Conservation (phyloP, 176 grass and related monocot species). For the Oryza longistaminata region DNA sequence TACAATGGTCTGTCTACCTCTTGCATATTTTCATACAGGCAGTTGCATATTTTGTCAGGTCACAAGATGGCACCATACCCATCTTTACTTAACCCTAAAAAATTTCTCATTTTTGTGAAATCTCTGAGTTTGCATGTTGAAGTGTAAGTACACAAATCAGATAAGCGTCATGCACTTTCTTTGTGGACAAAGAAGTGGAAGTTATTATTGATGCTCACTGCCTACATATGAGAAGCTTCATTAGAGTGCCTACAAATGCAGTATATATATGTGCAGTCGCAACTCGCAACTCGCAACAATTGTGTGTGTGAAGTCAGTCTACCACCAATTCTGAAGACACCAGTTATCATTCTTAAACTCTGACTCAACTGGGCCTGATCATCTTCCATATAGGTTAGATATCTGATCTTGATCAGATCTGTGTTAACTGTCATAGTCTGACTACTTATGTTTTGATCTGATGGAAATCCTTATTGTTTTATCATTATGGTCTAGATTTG, state of each 20-base stretch:
- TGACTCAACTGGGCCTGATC: neutral
- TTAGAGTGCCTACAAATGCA: neutral
- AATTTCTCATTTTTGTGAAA: neutral
- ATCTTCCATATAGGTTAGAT: conserved; percentile 7
- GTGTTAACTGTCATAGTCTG: neutral
- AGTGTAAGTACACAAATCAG: neutral
- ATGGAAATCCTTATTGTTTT: conserved; percentile 1
- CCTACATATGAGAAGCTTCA: neutral
- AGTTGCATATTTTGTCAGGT: neutral
- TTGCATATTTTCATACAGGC: neutral
- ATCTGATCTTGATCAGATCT: neutral
- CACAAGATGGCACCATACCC: neutral
- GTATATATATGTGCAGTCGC: neutral
- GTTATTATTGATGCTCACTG: neutral
- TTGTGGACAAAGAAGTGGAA: neutral
- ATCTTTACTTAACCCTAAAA: neutral
- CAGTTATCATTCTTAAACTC: neutral
- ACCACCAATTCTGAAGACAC: neutral
- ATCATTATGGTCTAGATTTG: neutral
- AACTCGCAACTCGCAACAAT: no score
- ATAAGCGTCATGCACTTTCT: neutral
- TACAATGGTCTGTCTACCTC: neutral
- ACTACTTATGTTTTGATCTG: conserved; percentile 1
- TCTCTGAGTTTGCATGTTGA: neutral
- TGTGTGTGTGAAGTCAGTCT: neutral